phyloP scores from a whole-genome alignment of 192 early-diverging fungal genomes.

The Lobosporangium transversale region DNA sequence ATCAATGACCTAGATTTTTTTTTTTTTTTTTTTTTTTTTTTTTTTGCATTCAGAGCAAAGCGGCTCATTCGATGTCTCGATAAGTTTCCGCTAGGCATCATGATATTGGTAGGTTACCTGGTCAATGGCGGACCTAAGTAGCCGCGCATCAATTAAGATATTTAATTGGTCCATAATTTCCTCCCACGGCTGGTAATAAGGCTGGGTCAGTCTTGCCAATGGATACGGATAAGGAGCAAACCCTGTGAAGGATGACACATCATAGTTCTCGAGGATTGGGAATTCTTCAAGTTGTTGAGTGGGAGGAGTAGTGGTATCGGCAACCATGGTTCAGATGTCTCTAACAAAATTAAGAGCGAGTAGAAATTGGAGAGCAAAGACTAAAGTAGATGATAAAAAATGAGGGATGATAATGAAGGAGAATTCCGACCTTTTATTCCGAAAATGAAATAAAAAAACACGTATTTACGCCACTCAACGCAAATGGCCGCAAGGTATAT shows the following conservation, averaged over 20 bases:
- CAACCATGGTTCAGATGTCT: constrained; percentile 3
- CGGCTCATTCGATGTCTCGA: no score
- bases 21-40: constrained; percentile 1
- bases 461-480: no score
- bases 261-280: constrained; percentile 76
- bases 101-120: constrained; percentile 59
- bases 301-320: no score
- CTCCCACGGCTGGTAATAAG: constrained; percentile 92
- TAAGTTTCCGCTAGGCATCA: not conserved
- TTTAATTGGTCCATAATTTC: constrained; percentile 81
- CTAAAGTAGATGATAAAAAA: no score
- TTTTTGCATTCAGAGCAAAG: not conserved
- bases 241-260: constrained; percentile 79
- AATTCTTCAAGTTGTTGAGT: constrained; percentile 2
- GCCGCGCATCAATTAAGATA: constrained; percentile 71
- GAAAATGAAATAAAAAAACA: no score
- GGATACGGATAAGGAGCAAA: constrained; percentile 86
- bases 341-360: no score
- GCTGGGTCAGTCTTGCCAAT: constrained; percentile 70
- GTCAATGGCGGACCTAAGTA: constrained; percentile 68
- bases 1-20: no score
- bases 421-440: no score
- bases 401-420: no score
- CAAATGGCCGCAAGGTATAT: no score
- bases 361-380: no score